A percentile compares a stretch with the other conserved stretches of the same genome.
Conservation (phyloP, 1,139 yeast species). For the Nadsonia commutata region DNA sequence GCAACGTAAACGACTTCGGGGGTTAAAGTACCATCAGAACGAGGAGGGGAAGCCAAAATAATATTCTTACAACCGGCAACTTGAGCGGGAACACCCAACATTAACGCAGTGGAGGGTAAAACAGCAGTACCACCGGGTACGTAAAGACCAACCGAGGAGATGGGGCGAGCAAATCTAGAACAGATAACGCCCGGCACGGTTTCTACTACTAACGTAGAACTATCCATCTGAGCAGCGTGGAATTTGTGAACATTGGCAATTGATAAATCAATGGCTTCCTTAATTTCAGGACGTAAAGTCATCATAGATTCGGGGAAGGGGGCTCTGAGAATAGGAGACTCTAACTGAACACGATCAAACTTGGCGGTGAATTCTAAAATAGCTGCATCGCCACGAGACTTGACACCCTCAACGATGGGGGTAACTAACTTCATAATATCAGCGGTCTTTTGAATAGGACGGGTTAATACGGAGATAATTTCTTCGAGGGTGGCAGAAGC, state of each 20-base stretch:
- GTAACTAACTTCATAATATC: constrained; percentile 84
- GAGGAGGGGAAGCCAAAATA: constrained; percentile 95
- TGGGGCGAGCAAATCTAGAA: constrained; percentile 89
- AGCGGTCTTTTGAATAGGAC: constrained; percentile 85
- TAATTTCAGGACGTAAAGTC: constrained; percentile 64
- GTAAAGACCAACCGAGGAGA: constrained; percentile 85
- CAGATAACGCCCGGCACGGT: constrained; percentile 89
- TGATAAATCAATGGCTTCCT: constrained; percentile 75
- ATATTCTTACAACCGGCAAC: constrained; percentile 96
- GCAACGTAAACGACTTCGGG: constrained; percentile 98
- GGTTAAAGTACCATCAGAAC: constrained; percentile 79
- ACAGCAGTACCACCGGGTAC: constrained; percentile 99
- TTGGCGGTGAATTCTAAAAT: constrained; percentile 74
- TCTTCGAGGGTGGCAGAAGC: constrained; percentile 29
- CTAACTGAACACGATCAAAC: constrained; percentile 70
- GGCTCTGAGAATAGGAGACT: constrained; percentile 62
- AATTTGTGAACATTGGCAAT: constrained; percentile 78
- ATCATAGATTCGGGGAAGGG: constrained; percentile 74
- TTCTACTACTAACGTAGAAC: constrained; percentile 52
- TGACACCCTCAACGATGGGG: constrained; percentile 75
- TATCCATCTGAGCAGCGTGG: constrained; percentile 78
- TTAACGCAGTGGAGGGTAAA: constrained; percentile 91
- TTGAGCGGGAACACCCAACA: constrained; percentile 98
- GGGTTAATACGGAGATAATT: constrained; percentile 46
- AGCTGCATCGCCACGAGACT: constrained; percentile 69